Conservation (phyloP, 345 rosid species). For the Acer yangbiense region DNA sequence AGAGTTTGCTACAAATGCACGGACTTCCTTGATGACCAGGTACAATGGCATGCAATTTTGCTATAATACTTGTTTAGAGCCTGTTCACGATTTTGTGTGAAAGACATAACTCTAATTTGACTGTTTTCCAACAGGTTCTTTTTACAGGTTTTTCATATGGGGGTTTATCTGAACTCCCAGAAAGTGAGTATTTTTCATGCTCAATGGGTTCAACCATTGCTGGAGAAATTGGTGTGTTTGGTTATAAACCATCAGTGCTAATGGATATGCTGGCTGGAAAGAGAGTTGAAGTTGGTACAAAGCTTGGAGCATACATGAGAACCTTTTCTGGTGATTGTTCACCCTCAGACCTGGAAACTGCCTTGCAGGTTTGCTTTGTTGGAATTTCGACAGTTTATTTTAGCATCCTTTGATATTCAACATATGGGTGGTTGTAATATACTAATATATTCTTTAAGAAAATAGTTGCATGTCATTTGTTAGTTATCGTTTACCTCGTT, state of each 20-base stretch:
- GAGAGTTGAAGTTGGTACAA: conserved; percentile 85
- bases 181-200: conserved; percentile 77
- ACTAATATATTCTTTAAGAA: neutral
- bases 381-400: conserved; percentile 1
- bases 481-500: neutral
- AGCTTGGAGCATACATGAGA: conserved; percentile 80
- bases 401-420: neutral
- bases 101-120: neutral
- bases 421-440: neutral
- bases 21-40: conserved; percentile 93
- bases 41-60: conserved; percentile 30
- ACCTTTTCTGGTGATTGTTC: conserved; percentile 89
- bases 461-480: neutral
- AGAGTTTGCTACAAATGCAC: conserved; percentile 80
- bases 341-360: conserved; percentile 87
- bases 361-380: conserved; percentile 75
- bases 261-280: conserved; percentile 97
- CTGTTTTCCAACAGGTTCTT: conserved; percentile 58
- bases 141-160: conserved; percentile 95
- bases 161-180: conserved; percentile 86
- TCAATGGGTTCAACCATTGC: conserved; percentile 90
- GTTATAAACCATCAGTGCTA: conserved; percentile 78
- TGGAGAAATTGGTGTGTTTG: conserved; percentile 89
- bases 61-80: neutral
- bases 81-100: neutral